Evolutionary conservation across 805 yeast genomes (phyloP).

Genomic region (Blastobotrys mokoenaii): DNA sequence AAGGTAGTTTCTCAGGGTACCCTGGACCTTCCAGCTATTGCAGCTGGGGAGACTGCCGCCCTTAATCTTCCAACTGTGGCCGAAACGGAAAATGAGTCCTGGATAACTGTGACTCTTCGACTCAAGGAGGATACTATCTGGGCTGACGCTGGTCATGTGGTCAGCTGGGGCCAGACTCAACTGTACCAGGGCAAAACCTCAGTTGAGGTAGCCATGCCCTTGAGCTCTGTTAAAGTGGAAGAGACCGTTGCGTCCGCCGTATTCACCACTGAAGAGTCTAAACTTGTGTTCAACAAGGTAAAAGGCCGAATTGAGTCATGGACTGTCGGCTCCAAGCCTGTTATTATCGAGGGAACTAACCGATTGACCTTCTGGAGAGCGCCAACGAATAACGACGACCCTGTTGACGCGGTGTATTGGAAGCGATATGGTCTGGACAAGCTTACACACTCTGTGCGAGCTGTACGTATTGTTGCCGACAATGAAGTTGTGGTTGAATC

Average conservation of each 20-base stretch:
- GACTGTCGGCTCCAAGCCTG: constrained; percentile 5
- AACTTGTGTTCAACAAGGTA: constrained; percentile 4
- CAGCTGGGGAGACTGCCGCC: neutral
- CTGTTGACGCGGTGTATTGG: constrained; percentile 26
- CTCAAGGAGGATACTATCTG: constrained; percentile 10
- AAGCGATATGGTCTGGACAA: constrained; percentile 15
- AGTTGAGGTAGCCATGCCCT: neutral
- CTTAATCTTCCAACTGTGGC: neutral
- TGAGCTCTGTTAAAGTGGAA: neutral
- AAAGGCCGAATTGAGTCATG: constrained; percentile 7
- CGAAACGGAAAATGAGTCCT: neutral
- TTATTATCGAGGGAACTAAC: constrained; percentile 9
- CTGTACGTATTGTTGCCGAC: constrained; percentile 23
- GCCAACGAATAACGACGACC: constrained; percentile 27
- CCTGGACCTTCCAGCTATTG: neutral
- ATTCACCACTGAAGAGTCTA: neutral
- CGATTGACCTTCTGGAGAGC: constrained; percentile 27
- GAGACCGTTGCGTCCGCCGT: neutral
- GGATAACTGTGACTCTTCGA: constrained; percentile 6
- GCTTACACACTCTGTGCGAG: constrained; percentile 7
- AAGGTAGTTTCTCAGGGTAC: neutral
- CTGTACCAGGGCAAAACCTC: neutral
- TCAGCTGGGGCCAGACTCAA: constrained; percentile 24
- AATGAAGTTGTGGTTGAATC: neutral
- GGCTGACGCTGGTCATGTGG: constrained; percentile 20